phyloP scores from a whole-genome alignment of 73 alveolate genomes.

The Tetrahymena elliotti region DNA sequence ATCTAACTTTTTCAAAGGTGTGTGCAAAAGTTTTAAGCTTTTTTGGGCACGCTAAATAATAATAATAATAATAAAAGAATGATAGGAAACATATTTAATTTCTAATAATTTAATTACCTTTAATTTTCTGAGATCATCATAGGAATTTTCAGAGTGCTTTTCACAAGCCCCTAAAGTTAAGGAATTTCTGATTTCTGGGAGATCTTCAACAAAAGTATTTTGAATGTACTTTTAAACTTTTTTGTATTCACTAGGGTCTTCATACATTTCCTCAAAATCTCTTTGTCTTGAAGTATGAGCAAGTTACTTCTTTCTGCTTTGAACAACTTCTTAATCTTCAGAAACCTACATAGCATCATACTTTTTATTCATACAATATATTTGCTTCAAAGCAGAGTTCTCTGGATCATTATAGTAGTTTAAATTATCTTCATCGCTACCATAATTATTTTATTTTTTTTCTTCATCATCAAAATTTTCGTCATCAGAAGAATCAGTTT shows the following conservation, averaged over 20 bases:
- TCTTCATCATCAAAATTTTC: not conserved
- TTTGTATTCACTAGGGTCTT: not conserved
- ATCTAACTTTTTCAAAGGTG: not conserved
- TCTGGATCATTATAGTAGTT: not conserved
- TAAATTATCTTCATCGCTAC: not conserved
- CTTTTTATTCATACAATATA: not conserved
- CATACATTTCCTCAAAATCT: not conserved
- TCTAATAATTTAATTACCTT: not conserved
- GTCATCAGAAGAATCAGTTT: not conserved
- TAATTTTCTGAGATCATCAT: not conserved
- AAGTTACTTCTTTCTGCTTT: not conserved
- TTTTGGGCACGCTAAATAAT: not conserved
- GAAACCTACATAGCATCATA: not conserved
- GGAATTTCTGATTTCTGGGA: not conserved
- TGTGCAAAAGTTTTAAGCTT: not conserved
- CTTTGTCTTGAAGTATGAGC: not conserved
- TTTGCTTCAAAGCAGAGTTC: not conserved
- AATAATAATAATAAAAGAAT: not conserved
- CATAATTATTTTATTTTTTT: not conserved
- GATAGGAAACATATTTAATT: not conserved
- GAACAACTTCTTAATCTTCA: not conserved
- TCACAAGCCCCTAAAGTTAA: not conserved
- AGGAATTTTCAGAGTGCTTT: not conserved
- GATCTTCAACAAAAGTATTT: not conserved
- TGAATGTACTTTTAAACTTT: not conserved